phyloP scores from a whole-genome alignment of 805 yeast genomes.

The Zygoascus flipseniorum region DNA sequence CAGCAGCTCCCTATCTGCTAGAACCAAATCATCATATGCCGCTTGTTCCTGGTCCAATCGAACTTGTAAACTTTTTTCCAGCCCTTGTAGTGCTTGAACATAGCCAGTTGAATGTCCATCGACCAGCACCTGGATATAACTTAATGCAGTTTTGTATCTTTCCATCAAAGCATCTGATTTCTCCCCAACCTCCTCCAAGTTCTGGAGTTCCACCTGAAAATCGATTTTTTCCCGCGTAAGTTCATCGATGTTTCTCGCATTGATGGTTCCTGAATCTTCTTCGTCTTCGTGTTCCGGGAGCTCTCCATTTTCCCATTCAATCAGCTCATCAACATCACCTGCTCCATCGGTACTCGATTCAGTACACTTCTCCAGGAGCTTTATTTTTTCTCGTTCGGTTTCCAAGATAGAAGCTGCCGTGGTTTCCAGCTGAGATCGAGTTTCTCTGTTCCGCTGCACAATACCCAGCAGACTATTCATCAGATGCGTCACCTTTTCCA shows the following conservation, averaged over 20 bases:
- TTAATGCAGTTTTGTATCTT: constrained; percentile 12
- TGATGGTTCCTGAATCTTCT: neutral
- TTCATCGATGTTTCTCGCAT: neutral
- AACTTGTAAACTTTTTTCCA: constrained; percentile 10
- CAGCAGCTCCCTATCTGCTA: constrained; percentile 5
- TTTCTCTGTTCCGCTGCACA: constrained; percentile 18
- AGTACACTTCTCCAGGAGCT: constrained; percentile 11
- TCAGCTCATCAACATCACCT: neutral
- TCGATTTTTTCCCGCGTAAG: constrained; percentile 10
- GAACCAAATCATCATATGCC: constrained; percentile 7
- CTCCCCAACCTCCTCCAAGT: constrained; percentile 11
- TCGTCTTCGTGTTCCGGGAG: constrained; percentile 10
- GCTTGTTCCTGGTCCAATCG: constrained; percentile 14
- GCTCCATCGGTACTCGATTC: neutral
- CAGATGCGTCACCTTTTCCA: constrained; percentile 17
- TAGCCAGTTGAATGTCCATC: constrained; percentile 6
- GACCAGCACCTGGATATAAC: constrained; percentile 6
- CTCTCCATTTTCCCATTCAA: neutral
- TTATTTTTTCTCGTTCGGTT: constrained; percentile 16
- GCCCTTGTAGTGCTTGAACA: constrained; percentile 2
- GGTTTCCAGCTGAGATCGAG: constrained; percentile 13
- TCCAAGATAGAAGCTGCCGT: constrained; percentile 19
- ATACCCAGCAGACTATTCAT: constrained; percentile 22
- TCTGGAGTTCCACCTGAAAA: constrained; percentile 15
- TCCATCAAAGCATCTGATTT: constrained; percentile 9